Percentiles rank a stretch among this genome's conserved stretches.
phyloP scores from a whole-genome alignment of 331 rosid species.

The Rosa hybrid region DNA sequence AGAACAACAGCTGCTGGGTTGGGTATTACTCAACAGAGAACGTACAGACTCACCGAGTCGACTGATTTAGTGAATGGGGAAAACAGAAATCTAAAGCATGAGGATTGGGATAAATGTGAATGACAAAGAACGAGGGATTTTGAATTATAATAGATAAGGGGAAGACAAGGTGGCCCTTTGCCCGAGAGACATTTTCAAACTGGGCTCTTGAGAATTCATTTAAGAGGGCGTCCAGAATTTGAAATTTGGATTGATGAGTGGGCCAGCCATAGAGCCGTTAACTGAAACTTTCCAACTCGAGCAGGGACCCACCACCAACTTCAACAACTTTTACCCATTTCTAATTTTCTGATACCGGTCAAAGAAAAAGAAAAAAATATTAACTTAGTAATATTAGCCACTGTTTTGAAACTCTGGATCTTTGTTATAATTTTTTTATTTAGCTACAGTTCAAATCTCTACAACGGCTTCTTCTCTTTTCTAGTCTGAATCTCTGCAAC shows the following conservation, averaged over 20 bases:
- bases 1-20: not conserved
- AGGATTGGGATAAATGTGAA: not conserved
- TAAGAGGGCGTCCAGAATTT: conserved; percentile 2
- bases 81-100: too few relatives aligned
- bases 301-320: conserved; percentile 15
- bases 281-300: not conserved
- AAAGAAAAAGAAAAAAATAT: not conserved
- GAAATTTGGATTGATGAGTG: conserved; percentile 8
- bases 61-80: too few relatives aligned
- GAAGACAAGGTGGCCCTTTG: conserved; percentile 14
- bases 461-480: not conserved
- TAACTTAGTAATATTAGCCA: not conserved
- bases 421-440: not conserved
- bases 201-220: not conserved
- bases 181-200: conserved; percentile 29
- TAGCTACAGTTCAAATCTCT: not conserved
- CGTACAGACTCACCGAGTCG: too few relatives aligned
- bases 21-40: not conserved
- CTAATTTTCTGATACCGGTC: too few relatives aligned
- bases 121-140: conserved; percentile 5
- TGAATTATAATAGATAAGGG: conserved; percentile 24
- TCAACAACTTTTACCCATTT: not conserved
- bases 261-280: conserved; percentile 22
- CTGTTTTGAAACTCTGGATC: not conserved
- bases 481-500: not conserved